Evolutionary conservation across 2,329 filamentous ascomycete genomes (phyloP).

Genomic region (Nannizziopsis arthrosporioides): DNA sequence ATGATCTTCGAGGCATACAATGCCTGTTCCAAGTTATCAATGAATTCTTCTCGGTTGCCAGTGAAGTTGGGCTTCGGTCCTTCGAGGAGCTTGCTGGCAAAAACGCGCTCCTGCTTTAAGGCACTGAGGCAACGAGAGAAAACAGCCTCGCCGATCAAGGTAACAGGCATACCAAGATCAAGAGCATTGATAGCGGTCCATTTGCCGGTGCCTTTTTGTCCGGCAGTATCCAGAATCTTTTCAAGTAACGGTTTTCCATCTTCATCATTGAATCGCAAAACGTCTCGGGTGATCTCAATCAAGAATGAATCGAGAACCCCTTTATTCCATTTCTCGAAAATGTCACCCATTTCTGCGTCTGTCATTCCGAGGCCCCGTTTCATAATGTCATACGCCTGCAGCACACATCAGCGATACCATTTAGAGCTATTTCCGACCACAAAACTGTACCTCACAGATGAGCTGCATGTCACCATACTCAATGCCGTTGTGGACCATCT

Average conservation of each 20-base stretch:
- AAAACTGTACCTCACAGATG: slow-evolving; percentile 73
- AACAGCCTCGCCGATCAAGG: slow-evolving; percentile 92
- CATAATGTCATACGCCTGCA: slow-evolving; percentile 96
- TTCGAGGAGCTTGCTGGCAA: slow-evolving; percentile 66
- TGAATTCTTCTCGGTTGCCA: slow-evolving; percentile 84
- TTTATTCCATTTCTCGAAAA: slow-evolving; percentile 94
- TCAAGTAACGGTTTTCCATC: slow-evolving; percentile 83
- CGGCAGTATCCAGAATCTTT: slow-evolving; percentile 97
- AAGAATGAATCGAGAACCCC: slow-evolving; percentile 98
- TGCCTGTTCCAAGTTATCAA: slow-evolving; percentile 95
- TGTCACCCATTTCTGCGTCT: slow-evolving; percentile 91
- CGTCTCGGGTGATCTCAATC: slow-evolving; percentile 96
- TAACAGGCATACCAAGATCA: slow-evolving; percentile 96
- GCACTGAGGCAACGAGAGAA: slow-evolving; percentile 88
- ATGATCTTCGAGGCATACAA: slow-evolving; percentile 99
- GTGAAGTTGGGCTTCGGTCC: slow-evolving; percentile 71
- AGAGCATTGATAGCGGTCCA: slow-evolving; percentile 99
- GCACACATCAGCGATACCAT: slow-evolving; percentile 14
- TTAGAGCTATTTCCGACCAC: background rate
- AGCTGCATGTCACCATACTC: slow-evolving; percentile 99
- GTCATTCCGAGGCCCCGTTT: slow-evolving; percentile 87
- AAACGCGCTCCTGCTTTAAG: slow-evolving; percentile 83
- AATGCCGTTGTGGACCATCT: slow-evolving; percentile 99
- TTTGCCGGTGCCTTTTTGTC: slow-evolving; percentile 99
- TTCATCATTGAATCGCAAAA: slow-evolving; percentile 96